A percentile compares a stretch with the other conserved stretches of the same genome.
Evolutionary conservation across 2,329 filamentous ascomycete species (phyloP).

Genomic region (Fusarium papillatum): DNA sequence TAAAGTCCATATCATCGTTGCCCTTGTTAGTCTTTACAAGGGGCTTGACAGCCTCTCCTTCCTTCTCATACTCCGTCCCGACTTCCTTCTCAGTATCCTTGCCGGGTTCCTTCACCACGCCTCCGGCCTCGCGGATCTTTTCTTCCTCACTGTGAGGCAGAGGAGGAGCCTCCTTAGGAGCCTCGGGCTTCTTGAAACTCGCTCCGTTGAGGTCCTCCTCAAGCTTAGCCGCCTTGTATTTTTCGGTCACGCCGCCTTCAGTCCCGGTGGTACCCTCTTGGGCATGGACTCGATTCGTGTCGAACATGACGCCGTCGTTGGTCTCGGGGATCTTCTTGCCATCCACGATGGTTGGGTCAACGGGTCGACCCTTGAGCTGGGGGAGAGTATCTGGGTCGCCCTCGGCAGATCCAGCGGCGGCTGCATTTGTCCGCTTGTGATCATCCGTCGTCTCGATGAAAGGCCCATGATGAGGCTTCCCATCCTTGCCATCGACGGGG

Average conservation of each 20-base stretch:
- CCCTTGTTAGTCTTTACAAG: slow-evolving; percentile 61
- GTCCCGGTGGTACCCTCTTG: slow-evolving; percentile 91
- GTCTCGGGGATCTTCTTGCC: slow-evolving; percentile 73
- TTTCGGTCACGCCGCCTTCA: slow-evolving; percentile 90
- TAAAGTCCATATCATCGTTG: slow-evolving; percentile 48
- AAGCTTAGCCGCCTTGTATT: slow-evolving; percentile 78
- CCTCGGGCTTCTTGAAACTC: slow-evolving; percentile 81
- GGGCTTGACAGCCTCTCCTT: slow-evolving; percentile 29
- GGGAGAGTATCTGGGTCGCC: slow-evolving; percentile 56
- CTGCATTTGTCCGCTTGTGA: slow-evolving; percentile 41
- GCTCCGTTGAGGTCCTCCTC: slow-evolving; percentile 76
- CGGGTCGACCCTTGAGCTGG: slow-evolving; percentile 62
- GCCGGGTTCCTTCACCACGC: slow-evolving; percentile 9
- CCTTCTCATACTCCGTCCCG: slow-evolving; percentile 9
- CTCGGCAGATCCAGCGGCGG: slow-evolving; percentile 28
- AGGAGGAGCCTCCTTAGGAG: slow-evolving; percentile 88
- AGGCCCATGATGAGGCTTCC: slow-evolving; percentile 92
- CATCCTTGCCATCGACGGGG: slow-evolving; percentile 93
- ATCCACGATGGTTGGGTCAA: slow-evolving; percentile 67
- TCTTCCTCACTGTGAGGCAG: slow-evolving; percentile 86
- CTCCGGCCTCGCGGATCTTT: slow-evolving; percentile 65
- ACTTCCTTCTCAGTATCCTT: slow-evolving; percentile 8
- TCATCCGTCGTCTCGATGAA: slow-evolving; percentile 71
- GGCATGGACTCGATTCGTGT: slow-evolving; percentile 80
- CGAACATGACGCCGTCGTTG: slow-evolving; percentile 93